Base-by-base conservation (phyloP, 169 alveolate species). In the Sarcocystis neurona region DNA sequence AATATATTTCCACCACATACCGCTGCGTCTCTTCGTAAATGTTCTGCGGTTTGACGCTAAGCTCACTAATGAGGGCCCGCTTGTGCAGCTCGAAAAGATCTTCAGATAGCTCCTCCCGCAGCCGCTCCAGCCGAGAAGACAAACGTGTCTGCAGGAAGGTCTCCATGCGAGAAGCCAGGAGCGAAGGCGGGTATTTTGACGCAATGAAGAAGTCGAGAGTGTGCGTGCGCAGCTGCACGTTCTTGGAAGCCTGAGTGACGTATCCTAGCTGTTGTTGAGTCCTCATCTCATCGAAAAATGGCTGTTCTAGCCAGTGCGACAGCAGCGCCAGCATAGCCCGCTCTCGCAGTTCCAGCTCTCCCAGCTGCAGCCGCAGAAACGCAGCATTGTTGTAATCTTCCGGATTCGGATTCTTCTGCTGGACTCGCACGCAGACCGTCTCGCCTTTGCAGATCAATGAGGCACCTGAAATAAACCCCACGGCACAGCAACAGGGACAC, bases 191-290 rank as follows among this genome's bases (percentile, higher is more conserved):
- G 56, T 12, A 72, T 32, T 34, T 72, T 27, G 82, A 72, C 5
- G 82, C 82, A 15, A 72, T 56, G 23, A 72, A 72, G 27, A 72
- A 72, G 27, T 72, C 58, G 34, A 43, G 20, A 0, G 43, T 39
- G 43, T 72, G 82, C 10, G 82, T 23, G n/a, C 82, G 56, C 82
- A 72, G 56, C 82, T 72, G 82, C 23, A 43, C 6, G 32, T 56
- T 72, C 5, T 39, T 27, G 82, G 34, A 53, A 4, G 82, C 82
- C 20, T 43, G 50, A 27, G 32, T 18, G 46, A 41, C 82, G 34
- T 72, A 72, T 34, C 56, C 82, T n/a, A 72, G 82, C 82, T 72
- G 82, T 32, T 72, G 82, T 18, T 72, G 82, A 6, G 82, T 72
- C 56, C 82, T 47, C 82, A 72, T 23, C 0, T 43, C 82, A 23